phyloP scores from a whole-genome alignment of 108 stramenopile species.

The Thalassiosira profunda region DNA sequence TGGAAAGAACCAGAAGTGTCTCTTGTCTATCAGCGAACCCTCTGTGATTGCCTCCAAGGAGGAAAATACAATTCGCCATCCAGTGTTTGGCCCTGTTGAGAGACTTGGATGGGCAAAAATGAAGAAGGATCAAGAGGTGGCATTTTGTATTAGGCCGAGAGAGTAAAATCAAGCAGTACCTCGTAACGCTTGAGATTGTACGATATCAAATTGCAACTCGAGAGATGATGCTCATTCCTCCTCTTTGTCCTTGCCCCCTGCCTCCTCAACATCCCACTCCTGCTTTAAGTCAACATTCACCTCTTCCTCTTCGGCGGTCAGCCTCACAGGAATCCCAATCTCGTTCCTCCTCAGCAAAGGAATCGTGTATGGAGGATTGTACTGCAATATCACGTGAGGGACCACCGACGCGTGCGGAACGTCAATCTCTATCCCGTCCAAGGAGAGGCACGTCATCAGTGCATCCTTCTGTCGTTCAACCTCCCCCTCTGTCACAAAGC shows the following conservation, averaged over 20 bases:
- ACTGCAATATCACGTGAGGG: slow-evolving; percentile 90
- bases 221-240: not conserved
- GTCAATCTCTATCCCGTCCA: slow-evolving; percentile 86
- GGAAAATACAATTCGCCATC: no score
- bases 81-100: no score
- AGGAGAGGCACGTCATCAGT: slow-evolving; percentile 65
- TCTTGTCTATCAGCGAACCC: no score
- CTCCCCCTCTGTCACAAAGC: slow-evolving; percentile 94
- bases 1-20: no score
- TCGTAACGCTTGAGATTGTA: no score
- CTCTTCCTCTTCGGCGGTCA: slow-evolving; percentile 3
- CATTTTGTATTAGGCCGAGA: no score
- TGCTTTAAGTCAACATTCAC: slow-evolving; percentile 23
- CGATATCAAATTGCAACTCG: no score
- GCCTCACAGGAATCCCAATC: slow-evolving; percentile 80
- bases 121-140: no score
- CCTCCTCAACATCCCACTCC: slow-evolving; percentile 39
- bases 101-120: no score
- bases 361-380: slow-evolving; percentile 96
- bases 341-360: slow-evolving; percentile 92
- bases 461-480: slow-evolving; percentile 88
- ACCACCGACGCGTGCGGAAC: slow-evolving; percentile 76
- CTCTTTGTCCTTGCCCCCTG: slow-evolving; percentile 16
- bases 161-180: no score
- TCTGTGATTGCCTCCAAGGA: no score